Conservation (phyloP, 2,329 filamentous ascomycete genomes). For the Talaromyces sp. region DNA sequence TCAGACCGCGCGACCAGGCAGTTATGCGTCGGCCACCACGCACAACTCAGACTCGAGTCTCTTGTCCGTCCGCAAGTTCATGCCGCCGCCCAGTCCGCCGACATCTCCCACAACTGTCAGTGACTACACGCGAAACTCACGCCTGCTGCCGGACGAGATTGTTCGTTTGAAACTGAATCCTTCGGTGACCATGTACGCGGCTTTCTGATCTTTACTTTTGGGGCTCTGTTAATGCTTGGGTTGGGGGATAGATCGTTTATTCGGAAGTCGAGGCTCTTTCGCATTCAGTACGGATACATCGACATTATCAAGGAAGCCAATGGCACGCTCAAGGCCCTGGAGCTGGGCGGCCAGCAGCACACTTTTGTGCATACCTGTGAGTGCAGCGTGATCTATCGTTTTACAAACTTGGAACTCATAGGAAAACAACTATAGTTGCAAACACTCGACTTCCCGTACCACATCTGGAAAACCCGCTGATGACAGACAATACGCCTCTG, state of each 20-base stretch:
- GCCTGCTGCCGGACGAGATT: constrained; percentile 19
- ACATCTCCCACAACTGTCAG: constrained; percentile 12
- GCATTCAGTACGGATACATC: constrained; percentile 32
- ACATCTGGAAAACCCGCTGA: constrained; percentile 37
- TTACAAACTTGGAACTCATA: not conserved
- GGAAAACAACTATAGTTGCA: constrained; percentile 21
- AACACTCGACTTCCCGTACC: constrained; percentile 34
- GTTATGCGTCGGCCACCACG: constrained; percentile 17
- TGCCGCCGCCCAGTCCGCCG: constrained; percentile 23
- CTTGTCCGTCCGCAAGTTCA: constrained; percentile 20
- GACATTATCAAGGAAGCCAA: constrained; percentile 34
- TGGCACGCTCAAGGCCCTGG: constrained; percentile 30
- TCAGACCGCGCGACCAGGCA: constrained; percentile 18
- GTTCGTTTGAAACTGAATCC: constrained; percentile 25
- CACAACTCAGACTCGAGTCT: constrained; percentile 26
- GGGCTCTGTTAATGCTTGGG: not conserved
- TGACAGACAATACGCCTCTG: constrained; percentile 26
- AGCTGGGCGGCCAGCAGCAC: constrained; percentile 32
- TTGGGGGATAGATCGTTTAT: constrained; percentile 28
- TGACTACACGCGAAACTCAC: constrained; percentile 14
- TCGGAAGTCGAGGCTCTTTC: constrained; percentile 33
- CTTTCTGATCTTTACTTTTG: not conserved
- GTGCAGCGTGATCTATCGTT: constrained; percentile 10
- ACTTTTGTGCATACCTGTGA: constrained; percentile 34
- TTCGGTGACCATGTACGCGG: constrained; percentile 28